Percentiles rank a stretch among this genome's conserved stretches.
These are phyloP conservation scores for Rhodocollybia butyracea DNA, from an alignment of 768 basidiomycete genomes.

Conservation along the genomic window DNA sequence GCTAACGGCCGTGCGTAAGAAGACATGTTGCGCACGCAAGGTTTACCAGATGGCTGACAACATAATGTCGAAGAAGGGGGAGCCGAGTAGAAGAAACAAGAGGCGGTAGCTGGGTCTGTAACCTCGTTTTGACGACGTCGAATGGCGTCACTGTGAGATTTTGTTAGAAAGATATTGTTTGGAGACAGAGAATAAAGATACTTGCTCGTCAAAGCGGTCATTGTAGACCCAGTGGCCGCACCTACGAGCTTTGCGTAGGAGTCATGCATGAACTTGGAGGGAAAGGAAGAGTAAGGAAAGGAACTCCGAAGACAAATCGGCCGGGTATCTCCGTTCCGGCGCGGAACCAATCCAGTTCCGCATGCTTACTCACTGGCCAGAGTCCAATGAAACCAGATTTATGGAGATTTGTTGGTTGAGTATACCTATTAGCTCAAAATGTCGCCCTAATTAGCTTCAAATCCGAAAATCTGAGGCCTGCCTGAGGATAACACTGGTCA, in stretches of 20 bases:
- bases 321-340: not conserved
- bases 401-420: too few relatives aligned
- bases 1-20: conserved; percentile 58
- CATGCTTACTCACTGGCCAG: too few relatives aligned
- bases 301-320: conserved; percentile 28
- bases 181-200: conserved; percentile 6
- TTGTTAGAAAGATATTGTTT: conserved; percentile 6
- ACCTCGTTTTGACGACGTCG: conserved; percentile 94
- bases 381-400: too few relatives aligned
- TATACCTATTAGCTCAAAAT: too few relatives aligned
- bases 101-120: conserved; percentile 85
- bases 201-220: conserved; percentile 83
- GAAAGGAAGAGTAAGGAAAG: conserved; percentile 8
- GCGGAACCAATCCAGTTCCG: too few relatives aligned
- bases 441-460: too few relatives aligned
- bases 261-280: conserved; percentile 45
- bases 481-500: too few relatives aligned
- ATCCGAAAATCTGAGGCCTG: too few relatives aligned
- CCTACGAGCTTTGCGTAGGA: conserved; percentile 79
- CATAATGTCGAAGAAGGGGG: conserved; percentile 55
- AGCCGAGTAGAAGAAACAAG: conserved; percentile 47
- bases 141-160: conserved; percentile 90
- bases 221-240: conserved; percentile 72
- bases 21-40: conserved; percentile 76
- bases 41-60: conserved; percentile 61